phyloP scores from a whole-genome alignment of 352 stramenopile species.

The Phytopythium vexans region DNA sequence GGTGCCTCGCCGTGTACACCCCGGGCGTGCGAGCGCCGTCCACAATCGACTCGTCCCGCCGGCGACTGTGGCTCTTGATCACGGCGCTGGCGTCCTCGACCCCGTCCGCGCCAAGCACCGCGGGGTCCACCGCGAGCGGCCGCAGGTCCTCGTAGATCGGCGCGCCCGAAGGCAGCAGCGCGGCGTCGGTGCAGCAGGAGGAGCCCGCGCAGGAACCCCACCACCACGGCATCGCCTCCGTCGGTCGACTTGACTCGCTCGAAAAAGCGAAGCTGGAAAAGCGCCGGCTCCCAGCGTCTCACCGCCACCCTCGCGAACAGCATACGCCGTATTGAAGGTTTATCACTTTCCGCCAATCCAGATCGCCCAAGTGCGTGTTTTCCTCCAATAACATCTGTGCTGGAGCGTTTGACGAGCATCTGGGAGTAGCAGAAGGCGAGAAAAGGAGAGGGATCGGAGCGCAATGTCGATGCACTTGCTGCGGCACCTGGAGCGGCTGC shows the following conservation, averaged over 20 bases:
- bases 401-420: no score
- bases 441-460: neutral
- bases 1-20: slow-evolving; percentile 59
- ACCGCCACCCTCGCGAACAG: neutral
- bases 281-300: no score
- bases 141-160: slow-evolving; percentile 54
- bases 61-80: no score
- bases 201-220: slow-evolving; percentile 52
- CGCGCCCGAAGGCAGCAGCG: slow-evolving; percentile 12
- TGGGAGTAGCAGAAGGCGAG: neutral
- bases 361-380: no score
- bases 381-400: no score
- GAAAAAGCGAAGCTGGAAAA: no score
- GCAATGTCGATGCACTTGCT: slow-evolving; percentile 27
- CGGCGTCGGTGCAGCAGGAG: slow-evolving; percentile 43
- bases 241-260: no score
- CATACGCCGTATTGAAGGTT: neutral
- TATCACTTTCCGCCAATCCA: slow-evolving; percentile 8
- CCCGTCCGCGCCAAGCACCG: neutral
- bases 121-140: slow-evolving; percentile 23
- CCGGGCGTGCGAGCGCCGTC: slow-evolving; percentile 17
- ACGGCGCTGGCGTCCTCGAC: no score
- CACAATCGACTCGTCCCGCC: no score
- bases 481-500: slow-evolving; percentile 57
- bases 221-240: slow-evolving; percentile 34